Percentiles rank a stretch among this genome's conserved stretches.
phyloP scores from a whole-genome alignment of 2,329 filamentous ascomycete genomes.

The Alternaria brassicicola region DNA sequence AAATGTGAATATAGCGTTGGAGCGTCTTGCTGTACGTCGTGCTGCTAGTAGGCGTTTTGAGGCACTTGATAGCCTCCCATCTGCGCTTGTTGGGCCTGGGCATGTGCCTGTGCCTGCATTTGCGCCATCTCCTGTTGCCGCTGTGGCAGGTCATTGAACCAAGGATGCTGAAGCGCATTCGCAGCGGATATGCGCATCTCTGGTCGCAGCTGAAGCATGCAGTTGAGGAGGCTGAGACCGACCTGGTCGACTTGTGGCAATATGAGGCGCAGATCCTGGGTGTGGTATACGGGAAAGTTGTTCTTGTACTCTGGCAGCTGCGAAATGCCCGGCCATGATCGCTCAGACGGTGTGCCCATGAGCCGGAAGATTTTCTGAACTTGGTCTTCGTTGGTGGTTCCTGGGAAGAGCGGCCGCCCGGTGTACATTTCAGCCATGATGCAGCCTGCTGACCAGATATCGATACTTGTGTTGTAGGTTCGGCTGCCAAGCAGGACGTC shows the following conservation, averaged over 20 bases:
- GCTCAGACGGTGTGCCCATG: slow-evolving; percentile 96
- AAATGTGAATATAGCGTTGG: not conserved
- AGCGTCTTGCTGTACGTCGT: not conserved
- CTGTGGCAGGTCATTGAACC: slow-evolving; percentile 80
- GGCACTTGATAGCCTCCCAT: slow-evolving; percentile 48
- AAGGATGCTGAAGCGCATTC: slow-evolving; percentile 86
- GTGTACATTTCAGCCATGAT: slow-evolving; percentile 99
- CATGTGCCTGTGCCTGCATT: slow-evolving; percentile 41
- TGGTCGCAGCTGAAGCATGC: slow-evolving; percentile 90
- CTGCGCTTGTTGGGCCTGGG: slow-evolving; percentile 46
- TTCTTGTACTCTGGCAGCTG: slow-evolving; percentile 98
- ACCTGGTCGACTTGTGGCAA: slow-evolving; percentile 87
- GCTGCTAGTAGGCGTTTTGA: slow-evolving; percentile 47
- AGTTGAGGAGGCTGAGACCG: slow-evolving; percentile 83
- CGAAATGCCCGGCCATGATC: slow-evolving; percentile 93
- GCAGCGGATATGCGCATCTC: slow-evolving; percentile 89
- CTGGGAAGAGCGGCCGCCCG: slow-evolving; percentile 90
- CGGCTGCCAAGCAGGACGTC: slow-evolving; percentile 92
- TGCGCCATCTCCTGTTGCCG: slow-evolving; percentile 49
- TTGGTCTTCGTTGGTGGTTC: slow-evolving; percentile 98
- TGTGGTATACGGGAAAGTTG: slow-evolving; percentile 92
- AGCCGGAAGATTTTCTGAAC: slow-evolving; percentile 96
- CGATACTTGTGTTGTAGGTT: slow-evolving; percentile 99
- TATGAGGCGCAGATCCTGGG: slow-evolving; percentile 85
- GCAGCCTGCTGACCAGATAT: slow-evolving; percentile 98